A percentile compares a stretch with the other conserved stretches of the same genome.
Conservation (phyloP, 805 yeast genomes). For the Phaffomyces opuntiae region DNA sequence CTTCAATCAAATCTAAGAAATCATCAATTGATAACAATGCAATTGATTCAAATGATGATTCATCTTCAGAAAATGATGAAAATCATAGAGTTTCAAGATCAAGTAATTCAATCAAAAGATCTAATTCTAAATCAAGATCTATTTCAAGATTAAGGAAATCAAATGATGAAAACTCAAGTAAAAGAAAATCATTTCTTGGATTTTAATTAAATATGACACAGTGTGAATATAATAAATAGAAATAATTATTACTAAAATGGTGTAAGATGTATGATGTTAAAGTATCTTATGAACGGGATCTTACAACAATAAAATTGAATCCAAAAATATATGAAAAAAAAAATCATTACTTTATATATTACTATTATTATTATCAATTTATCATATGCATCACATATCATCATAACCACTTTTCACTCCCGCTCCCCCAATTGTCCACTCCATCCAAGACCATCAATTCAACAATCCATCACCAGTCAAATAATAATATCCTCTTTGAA, state of each 20-base stretch:
- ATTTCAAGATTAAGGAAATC: conserved; percentile 3
- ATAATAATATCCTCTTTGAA: conserved; percentile 25
- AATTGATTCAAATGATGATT: conserved; percentile 8
- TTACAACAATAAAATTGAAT: no score
- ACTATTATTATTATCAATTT: not conserved
- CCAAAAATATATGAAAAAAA: no score
- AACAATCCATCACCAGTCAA: conserved; percentile 25
- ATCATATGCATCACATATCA: no score
- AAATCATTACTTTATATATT: not conserved
- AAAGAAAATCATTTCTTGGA: conserved; percentile 16
- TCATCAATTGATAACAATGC: not conserved
- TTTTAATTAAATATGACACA: conserved; percentile 1
- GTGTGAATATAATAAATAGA: no score
- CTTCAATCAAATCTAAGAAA: no score
- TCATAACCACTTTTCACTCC: no score
- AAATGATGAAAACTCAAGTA: conserved; percentile 3
- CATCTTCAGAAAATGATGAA: not conserved
- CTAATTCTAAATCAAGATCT: conserved; percentile 11
- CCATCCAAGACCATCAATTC: not conserved
- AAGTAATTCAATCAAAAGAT: conserved; percentile 8
- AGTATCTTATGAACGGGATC: no score
- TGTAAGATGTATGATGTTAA: no score
- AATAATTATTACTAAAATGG: no score
- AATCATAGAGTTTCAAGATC: conserved; percentile 9
- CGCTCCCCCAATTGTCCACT: no score